These are phyloP conservation scores for Solanum sitiens DNA, from an alignment of 257 asterid species.

Conservation along the genomic window DNA sequence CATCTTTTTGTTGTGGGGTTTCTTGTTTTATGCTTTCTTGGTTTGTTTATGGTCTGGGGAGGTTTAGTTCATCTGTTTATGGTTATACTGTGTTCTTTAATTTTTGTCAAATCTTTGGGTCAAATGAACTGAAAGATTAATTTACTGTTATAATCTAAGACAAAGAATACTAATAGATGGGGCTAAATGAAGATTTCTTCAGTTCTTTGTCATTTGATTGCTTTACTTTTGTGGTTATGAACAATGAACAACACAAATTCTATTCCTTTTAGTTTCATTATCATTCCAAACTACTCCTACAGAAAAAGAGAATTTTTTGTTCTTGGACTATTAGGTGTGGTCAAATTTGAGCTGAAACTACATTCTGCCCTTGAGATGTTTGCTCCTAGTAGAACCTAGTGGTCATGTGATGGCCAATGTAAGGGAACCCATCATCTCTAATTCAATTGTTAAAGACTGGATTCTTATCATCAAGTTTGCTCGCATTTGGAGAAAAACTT, in stretches of 20 bases:
- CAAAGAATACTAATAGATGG: neutral
- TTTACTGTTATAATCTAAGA: neutral
- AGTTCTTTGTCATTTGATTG: neutral
- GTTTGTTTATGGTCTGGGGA: neutral
- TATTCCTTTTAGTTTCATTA: neutral
- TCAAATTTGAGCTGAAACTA: neutral
- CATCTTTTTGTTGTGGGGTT: neutral
- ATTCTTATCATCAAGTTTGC: neutral
- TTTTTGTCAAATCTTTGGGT: neutral
- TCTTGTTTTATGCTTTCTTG: neutral
- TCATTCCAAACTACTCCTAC: neutral
- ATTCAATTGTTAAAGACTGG: neutral
- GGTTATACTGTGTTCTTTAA: neutral
- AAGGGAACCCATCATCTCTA: neutral
- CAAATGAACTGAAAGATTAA: neutral
- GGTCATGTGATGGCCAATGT: neutral
- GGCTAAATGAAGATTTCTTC: neutral
- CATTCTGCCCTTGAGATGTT: neutral
- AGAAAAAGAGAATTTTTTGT: neutral
- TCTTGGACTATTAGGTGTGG: neutral
- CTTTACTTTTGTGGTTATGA: neutral
- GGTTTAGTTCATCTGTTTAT: neutral
- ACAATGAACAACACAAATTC: neutral
- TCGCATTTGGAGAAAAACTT: neutral
- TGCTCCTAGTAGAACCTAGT: neutral